These are phyloP conservation scores for Cylindricascospora bacillispora DNA, from an alignment of 1,139 yeast species.

Conservation along the genomic window DNA sequence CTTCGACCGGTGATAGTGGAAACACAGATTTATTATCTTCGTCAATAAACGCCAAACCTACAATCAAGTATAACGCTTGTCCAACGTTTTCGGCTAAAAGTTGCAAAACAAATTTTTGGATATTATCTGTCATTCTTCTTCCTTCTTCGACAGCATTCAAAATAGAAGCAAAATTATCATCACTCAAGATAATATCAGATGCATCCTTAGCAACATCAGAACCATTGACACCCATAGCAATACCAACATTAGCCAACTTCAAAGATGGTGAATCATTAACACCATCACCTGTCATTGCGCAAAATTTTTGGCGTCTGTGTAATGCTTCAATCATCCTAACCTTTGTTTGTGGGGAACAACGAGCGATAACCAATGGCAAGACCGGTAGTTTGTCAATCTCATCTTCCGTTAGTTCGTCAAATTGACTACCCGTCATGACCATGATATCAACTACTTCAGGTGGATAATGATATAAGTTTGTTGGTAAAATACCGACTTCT, in stretches of 20 bases:
- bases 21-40: constrained; percentile 54
- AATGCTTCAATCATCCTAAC: constrained; percentile 85
- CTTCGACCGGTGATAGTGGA: constrained; percentile 96
- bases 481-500: constrained; percentile 82
- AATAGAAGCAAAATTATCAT: constrained; percentile 91
- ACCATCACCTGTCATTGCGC: constrained; percentile 99
- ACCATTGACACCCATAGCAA: constrained; percentile 93
- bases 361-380: constrained; percentile 81
- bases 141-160: constrained; percentile 93
- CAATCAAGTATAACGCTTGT: constrained; percentile 70
- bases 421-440: constrained; percentile 74
- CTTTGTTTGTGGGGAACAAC: constrained; percentile 95
- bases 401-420: constrained; percentile 58
- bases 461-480: constrained; percentile 59
- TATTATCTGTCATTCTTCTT: constrained; percentile 87
- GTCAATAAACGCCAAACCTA: constrained; percentile 55
- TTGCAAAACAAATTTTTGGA: constrained; percentile 86
- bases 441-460: constrained; percentile 47
- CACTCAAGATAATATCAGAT: constrained; percentile 93
- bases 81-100: constrained; percentile 94
- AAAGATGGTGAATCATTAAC: constrained; percentile 99
- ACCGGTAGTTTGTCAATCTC: constrained; percentile 63
- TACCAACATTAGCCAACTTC: constrained; percentile 93
- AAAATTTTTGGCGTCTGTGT: constrained; percentile 86
- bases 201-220: constrained; percentile 99